Evolutionary conservation across 495 filamentous ascomycete species (phyloP).

Genomic region (Pyronema domesticum): DNA sequence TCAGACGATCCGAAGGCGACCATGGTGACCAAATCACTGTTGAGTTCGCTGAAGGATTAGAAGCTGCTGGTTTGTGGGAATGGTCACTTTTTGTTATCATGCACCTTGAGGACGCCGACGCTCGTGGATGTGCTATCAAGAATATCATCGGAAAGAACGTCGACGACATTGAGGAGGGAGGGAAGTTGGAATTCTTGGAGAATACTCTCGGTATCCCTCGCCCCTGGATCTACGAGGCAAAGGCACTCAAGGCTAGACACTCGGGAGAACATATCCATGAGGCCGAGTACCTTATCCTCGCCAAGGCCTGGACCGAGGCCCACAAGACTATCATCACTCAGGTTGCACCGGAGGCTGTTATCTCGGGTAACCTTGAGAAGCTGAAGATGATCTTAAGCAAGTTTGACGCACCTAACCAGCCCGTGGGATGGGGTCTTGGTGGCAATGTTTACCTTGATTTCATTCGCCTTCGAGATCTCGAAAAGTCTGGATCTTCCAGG

Average conservation of each 20-base stretch:
- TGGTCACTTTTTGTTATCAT: conserved; percentile 57
- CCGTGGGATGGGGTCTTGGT: conserved; percentile 48
- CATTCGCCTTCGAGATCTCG: conserved; percentile 38
- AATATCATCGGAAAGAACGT: conserved; percentile 52
- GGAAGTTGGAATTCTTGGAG: conserved; percentile 34
- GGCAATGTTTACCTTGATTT: conserved; percentile 73
- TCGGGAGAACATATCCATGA: conserved; percentile 41
- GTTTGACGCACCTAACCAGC: conserved; percentile 38
- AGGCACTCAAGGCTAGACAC: conserved; percentile 61
- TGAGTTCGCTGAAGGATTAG: conserved; percentile 56
- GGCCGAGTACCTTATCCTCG: conserved; percentile 57
- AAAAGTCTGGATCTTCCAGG: conserved; percentile 10
- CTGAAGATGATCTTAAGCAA: conserved; percentile 45
- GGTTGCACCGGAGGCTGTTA: conserved; percentile 62
- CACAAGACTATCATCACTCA: conserved; percentile 59
- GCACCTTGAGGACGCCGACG: conserved; percentile 46
- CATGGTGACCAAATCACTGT: conserved; percentile 48
- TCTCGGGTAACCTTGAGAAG: conserved; percentile 53
- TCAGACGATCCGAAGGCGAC: conserved; percentile 35
- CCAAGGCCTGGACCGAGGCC: conserved; percentile 57
- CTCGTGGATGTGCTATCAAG: conserved; percentile 48
- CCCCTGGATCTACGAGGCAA: conserved; percentile 70
- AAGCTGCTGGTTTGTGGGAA: conserved; percentile 46
- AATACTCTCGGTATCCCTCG: conserved; percentile 47
- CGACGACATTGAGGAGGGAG: conserved; percentile 33